Conservation (phyloP, 2,329 filamentous ascomycete species). For the Botrytis tulipae region DNA sequence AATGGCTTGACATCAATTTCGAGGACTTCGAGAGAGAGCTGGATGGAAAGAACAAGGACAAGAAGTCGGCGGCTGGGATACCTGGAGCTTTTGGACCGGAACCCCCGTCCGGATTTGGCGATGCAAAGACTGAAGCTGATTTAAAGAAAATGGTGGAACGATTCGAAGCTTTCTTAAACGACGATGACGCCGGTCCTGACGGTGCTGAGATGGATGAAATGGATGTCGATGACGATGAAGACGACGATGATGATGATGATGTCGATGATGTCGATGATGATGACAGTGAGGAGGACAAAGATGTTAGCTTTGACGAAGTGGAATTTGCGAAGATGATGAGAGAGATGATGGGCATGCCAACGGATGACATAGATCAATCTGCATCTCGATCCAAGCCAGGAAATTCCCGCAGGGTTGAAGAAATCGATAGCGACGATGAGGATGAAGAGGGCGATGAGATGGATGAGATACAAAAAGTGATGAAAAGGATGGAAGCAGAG, state of each 20-base stretch:
- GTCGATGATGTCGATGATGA: conserved; percentile 52
- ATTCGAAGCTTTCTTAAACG: conserved; percentile 90
- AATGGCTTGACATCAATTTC: conserved; percentile 90
- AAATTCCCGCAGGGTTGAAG: conserved; percentile 27
- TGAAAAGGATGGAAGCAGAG: conserved; percentile 70
- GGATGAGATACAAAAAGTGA: conserved; percentile 62
- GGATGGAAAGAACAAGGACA: conserved; percentile 47
- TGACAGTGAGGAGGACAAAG: conserved; percentile 68
- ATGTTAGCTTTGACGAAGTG: conserved; percentile 77
- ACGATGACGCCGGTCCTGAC: conserved; percentile 76
- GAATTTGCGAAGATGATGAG: conserved; percentile 87
- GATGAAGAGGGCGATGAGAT: conserved; percentile 45
- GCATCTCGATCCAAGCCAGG: conserved; percentile 10
- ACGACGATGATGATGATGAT: conserved; percentile 50
- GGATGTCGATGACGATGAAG: conserved; percentile 55
- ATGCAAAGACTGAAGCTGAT: conserved; percentile 67
- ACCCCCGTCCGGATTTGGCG: conserved; percentile 54
- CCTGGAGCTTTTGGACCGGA: conserved; percentile 34
- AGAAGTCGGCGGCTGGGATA: conserved; percentile 34
- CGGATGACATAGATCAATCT: conserved; percentile 29
- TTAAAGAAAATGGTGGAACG: conserved; percentile 87
- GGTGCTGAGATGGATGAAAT: conserved; percentile 73
- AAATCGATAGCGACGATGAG: conserved; percentile 41
- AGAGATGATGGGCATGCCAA: conserved; percentile 76
- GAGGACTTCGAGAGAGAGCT: conserved; percentile 85